These are phyloP conservation scores for Ophiosphaerella herpotricha DNA, from an alignment of 2,329 filamentous ascomycete species.

Conservation along the genomic window DNA sequence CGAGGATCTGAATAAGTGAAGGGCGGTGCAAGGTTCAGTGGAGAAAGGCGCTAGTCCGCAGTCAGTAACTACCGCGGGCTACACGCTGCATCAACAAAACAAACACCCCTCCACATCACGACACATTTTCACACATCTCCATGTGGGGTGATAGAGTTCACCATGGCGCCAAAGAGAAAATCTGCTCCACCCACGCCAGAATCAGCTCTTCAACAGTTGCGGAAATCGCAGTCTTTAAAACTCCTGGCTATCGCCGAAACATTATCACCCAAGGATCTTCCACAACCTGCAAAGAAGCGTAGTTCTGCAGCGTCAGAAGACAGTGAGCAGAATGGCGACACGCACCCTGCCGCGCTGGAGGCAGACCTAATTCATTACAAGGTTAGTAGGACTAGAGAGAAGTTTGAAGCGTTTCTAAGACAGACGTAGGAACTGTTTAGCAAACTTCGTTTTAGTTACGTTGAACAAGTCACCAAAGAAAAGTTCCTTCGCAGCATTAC, in stretches of 20 bases:
- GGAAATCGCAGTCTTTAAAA: constrained; percentile 65
- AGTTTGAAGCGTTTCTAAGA: constrained; percentile 7
- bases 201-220: constrained; percentile 57
- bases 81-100: constrained; percentile 28
- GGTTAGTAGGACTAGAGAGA: constrained; percentile 39
- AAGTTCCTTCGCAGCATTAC: constrained; percentile 94
- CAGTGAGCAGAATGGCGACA: constrained; percentile 66
- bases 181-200: constrained; percentile 26
- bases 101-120: constrained; percentile 28
- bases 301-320: constrained; percentile 70
- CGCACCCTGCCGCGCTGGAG: constrained; percentile 70
- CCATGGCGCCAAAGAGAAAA: constrained; percentile 34
- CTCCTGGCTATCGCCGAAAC: constrained; percentile 79
- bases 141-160: neutral
- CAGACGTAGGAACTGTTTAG: constrained; percentile 79
- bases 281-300: constrained; percentile 47
- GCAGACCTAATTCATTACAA: constrained; percentile 89
- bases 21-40: too few relatives aligned
- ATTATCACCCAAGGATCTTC: constrained; percentile 60
- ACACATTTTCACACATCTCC: neutral
- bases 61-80: constrained; percentile 24
- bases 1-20: neutral
- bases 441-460: constrained; percentile 94
- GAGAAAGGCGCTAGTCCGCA: constrained; percentile 12
- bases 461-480: constrained; percentile 98